Evolutionary conservation across 169 alveolate genomes (phyloP).

Genomic region (Cryptosporidium sp.): DNA sequence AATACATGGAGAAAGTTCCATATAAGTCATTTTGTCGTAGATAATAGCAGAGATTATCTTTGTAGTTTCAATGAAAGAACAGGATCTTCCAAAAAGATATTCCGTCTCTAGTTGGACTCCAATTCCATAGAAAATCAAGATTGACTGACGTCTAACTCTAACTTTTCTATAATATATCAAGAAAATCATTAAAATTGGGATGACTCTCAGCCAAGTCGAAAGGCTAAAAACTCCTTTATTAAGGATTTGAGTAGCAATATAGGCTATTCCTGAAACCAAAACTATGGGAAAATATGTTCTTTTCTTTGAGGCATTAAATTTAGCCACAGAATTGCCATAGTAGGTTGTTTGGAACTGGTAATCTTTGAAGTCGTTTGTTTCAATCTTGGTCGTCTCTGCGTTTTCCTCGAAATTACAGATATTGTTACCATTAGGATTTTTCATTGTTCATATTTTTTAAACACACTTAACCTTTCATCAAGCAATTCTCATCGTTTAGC

Average conservation of each 20-base stretch:
- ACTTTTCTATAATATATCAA: slow-evolving; percentile 15
- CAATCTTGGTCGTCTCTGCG: neutral
- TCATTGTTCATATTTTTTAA: neutral
- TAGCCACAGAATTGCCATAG: slow-evolving; percentile 35
- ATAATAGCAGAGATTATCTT: slow-evolving; percentile 45
- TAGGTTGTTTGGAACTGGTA: slow-evolving; percentile 12
- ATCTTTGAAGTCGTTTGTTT: neutral
- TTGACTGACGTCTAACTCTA: slow-evolving; percentile 42
- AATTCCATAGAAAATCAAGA: slow-evolving; percentile 37
- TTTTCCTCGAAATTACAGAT: neutral
- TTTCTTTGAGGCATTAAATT: slow-evolving; percentile 26
- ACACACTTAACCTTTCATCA: neutral
- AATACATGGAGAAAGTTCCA: slow-evolving; percentile 44
- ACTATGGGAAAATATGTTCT: slow-evolving; percentile 13
- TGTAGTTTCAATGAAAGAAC: slow-evolving; percentile 42
- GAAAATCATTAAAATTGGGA: neutral
- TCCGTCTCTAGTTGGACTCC: slow-evolving; percentile 58
- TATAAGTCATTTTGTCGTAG: slow-evolving; percentile 65
- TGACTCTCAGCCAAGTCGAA: slow-evolving; percentile 8
- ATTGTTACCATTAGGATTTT: neutral
- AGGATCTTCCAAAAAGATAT: slow-evolving; percentile 16
- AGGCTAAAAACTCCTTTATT: neutral
- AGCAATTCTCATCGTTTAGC: slow-evolving; percentile 3
- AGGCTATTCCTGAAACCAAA: slow-evolving; percentile 11
- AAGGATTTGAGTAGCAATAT: neutral